Evolutionary conservation across 768 basidiomycete genomes (phyloP).

Genomic region (Trametes meyenii): DNA sequence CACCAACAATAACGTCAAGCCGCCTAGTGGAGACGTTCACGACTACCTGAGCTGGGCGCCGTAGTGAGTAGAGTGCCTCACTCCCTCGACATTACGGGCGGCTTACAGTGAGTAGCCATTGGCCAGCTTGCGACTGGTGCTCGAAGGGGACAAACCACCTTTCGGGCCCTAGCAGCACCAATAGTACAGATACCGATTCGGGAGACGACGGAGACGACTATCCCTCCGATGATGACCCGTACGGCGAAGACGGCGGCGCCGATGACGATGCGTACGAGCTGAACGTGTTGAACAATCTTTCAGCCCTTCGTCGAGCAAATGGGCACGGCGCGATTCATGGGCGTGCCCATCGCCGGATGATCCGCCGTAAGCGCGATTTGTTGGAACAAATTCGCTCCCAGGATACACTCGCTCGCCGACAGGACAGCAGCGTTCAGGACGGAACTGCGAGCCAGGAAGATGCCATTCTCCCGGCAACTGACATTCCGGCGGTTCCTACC

Average conservation of each 20-base stretch:
- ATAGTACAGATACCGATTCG: conserved; percentile 13
- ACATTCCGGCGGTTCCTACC: conserved; percentile 9
- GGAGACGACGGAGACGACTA: conserved; percentile 6
- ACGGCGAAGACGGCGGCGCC: conserved; percentile 8
- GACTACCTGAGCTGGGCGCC: conserved; percentile 64
- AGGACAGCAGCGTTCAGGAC: neutral
- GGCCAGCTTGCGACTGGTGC: conserved; percentile 61
- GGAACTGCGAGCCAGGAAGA: neutral
- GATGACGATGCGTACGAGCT: conserved; percentile 17
- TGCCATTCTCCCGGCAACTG: conserved; percentile 3
- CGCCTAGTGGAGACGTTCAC: conserved; percentile 43
- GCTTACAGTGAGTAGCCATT: conserved; percentile 42
- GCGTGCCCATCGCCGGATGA: conserved; percentile 22
- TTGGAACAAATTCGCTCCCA: neutral
- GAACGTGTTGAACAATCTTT: neutral
- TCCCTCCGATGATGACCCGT: conserved; percentile 12
- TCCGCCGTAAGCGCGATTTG: conserved; percentile 8
- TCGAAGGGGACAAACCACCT: conserved; percentile 31
- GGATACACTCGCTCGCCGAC: neutral
- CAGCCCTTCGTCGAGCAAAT: neutral
- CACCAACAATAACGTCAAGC: conserved; percentile 33
- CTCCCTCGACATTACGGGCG: neutral
- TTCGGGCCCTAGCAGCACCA: conserved; percentile 18
- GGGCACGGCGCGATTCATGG: neutral
- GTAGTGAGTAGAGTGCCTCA: conserved; percentile 43